Base-by-base conservation (phyloP, 306 rosid species). In the Geum urbanum region DNA sequence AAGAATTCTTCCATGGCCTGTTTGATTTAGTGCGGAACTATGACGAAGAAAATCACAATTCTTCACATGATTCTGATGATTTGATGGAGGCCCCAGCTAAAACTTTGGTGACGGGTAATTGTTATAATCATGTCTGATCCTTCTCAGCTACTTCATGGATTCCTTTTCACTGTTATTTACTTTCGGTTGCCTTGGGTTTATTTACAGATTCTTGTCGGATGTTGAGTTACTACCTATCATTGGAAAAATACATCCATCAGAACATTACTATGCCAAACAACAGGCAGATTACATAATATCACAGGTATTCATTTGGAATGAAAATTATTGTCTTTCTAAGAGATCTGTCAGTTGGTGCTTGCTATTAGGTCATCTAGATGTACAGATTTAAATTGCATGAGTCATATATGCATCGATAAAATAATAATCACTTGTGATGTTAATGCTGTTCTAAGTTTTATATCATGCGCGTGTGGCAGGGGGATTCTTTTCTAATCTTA, bases 1-100 rank as follows among this genome's bases (percentile, higher is more conserved):
- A 94, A 66, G 97, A 94, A 80, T 94, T 94, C 83, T 94, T 91
- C 77, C 99, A 91, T 61, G 97, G 99, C 75, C 91, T 94, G 65
- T 94, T 94, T 84, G 99, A 94, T 83, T 81, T 91, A 88, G 99
- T 94, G 72, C 86, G 97, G 78, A 89, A 86, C 86, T 88, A 85
- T 69, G 96, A 88, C 9, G 99, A 84, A 48, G 89, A 94, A 80
- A 76, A 40, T 83, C 95, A 91, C 81, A 86, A 80, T 80, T 55
- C 72, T 74, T 67, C 96, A 13, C 88, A 87, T 68, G 74, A 79
- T 65, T 76, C 80, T 48, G 88, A 82, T 77, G 75, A 83, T 73
- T 74, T 94, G 63, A 67, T 77, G 84, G 95, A 91, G 77, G 83
- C 77, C 73, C 96, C 97, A 1, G 99, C 97, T 66, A 88, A 74